A percentile compares a stretch with the other conserved stretches of the same genome.
Evolutionary conservation across 345 rosid species (phyloP).

Genomic region (Garcia nutans): DNA sequence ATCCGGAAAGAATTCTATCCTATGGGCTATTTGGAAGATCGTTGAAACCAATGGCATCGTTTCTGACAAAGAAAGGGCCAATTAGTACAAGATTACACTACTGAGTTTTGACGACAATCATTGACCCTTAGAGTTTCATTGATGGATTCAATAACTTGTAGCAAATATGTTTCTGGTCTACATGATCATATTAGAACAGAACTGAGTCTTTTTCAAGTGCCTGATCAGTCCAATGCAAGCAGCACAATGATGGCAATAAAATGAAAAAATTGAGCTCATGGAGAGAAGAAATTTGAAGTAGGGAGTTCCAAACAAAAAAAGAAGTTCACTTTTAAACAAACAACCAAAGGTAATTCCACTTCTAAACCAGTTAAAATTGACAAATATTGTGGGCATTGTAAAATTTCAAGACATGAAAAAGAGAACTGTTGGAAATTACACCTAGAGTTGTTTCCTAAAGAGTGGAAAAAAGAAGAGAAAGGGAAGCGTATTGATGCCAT

Average conservation of each 20-base stretch:
- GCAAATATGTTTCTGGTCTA: background rate
- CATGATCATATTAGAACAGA: background rate
- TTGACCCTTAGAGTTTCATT: background rate
- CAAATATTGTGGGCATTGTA: constrained; percentile 5
- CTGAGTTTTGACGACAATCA: background rate
- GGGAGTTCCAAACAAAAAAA: background rate
- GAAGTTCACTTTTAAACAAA: too few species aligned
- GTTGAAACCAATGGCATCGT: background rate
- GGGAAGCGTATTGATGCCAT: background rate
- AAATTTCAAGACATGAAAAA: background rate
- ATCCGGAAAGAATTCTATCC: background rate
- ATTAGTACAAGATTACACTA: background rate
- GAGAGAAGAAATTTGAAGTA: background rate
- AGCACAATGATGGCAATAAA: background rate
- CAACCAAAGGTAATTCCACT: background rate
- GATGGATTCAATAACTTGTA: background rate
- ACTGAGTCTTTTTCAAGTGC: background rate
- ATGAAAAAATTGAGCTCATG: background rate
- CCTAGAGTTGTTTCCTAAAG: background rate
- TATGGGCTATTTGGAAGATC: background rate
- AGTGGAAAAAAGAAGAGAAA: background rate
- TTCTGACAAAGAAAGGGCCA: background rate
- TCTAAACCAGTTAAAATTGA: background rate
- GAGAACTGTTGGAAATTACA: background rate
- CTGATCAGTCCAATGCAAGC: background rate